Evolutionary conservation across 2,329 filamentous ascomycete genomes (phyloP).

Genomic region (Xylaria polymorpha): DNA sequence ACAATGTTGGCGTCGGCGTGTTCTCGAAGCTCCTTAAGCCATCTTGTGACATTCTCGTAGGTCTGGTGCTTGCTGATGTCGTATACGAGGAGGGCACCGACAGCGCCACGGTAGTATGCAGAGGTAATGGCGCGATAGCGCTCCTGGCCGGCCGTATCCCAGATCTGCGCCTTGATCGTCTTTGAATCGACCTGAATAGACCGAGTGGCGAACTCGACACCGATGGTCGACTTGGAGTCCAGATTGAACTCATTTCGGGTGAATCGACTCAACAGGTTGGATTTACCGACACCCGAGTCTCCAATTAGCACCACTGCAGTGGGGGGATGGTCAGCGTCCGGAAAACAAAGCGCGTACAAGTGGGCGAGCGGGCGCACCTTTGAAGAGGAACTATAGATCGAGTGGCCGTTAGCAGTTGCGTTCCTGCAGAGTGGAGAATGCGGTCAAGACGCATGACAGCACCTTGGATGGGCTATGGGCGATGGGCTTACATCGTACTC

Average conservation of each 20-base stretch:
- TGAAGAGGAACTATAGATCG: conserved; percentile 89
- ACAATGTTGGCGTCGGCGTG: conserved; percentile 99
- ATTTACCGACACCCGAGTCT: conserved; percentile 99
- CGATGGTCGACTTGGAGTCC: conserved; percentile 99
- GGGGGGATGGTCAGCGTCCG: conserved; percentile 45
- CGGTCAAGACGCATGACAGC: conserved; percentile 45
- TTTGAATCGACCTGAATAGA: conserved; percentile 99
- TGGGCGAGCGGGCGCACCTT: conserved; percentile 69
- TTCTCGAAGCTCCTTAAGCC: conserved; percentile 98
- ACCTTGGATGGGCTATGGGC: background rate
- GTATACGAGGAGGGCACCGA: conserved; percentile 97
- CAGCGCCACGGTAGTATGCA: conserved; percentile 97
- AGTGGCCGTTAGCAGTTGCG: conserved; percentile 48
- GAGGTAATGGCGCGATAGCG: conserved; percentile 99
- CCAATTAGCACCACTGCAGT: conserved; percentile 92
- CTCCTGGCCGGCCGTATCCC: conserved; percentile 99
- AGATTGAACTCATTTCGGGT: conserved; percentile 99
- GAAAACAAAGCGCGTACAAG: conserved; percentile 40
- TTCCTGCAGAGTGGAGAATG: conserved; percentile 41
- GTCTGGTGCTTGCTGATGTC: conserved; percentile 99
- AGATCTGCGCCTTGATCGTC: conserved; percentile 99
- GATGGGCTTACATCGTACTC: conserved; percentile 92
- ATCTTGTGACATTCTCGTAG: conserved; percentile 98
- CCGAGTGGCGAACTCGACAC: conserved; percentile 97
- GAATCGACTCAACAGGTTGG: conserved; percentile 99